Base-by-base conservation (phyloP, 352 stramenopile species). In the Phytophthora syringae region DNA sequence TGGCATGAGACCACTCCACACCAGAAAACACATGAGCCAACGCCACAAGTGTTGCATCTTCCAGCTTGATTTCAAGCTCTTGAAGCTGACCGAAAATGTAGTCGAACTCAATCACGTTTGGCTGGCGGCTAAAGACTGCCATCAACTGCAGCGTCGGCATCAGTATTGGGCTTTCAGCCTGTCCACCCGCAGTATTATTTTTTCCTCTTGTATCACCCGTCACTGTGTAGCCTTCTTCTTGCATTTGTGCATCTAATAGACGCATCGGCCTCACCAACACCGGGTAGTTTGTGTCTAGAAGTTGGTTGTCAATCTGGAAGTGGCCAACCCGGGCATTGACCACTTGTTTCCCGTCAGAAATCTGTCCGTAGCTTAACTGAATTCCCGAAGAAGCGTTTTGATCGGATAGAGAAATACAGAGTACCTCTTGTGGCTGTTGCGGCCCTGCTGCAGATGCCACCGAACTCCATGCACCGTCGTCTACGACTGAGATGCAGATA, bases 11-110 rank as follows among this genome's bases (percentile, higher is more conserved):
- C 85, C 85, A 94, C 47, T 89, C 66, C 49, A 94, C 80, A 3
- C 83, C 85, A 18, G 73, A 89, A 52, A 95, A 88, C 7, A 89
- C 87, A 60, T 93, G 76, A 13, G 85, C 84, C 10, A 92, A 74
- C 18, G 84, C 85, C 24, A 95, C 82, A 16, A 95, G 71, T 13
- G 87, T 76, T 21, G 86, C 86, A 47, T 95, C 87, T 67, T 95
- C 87, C 1, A 95, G 40, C 32, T 95, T 95, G 39, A 95, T 90
- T 60, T 93, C 85, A n/a, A 95, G 65, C 50, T 95, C 87, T 62
- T 95, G 87, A 18, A 95, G 73, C 49, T 95, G 87, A 5, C 80
- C 85, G 60, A 95, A 95, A 40, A 95, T 93, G 69, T 95, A 95
- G 50, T 95, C 85, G 34, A 95, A 92, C 47, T 93, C 81, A 18